A percentile compares a stretch with the other conserved stretches of the same genome.
These are phyloP conservation scores for Setaria viridis DNA, from an alignment of 202 grass and related monocot genomes.

Conservation along the genomic window DNA sequence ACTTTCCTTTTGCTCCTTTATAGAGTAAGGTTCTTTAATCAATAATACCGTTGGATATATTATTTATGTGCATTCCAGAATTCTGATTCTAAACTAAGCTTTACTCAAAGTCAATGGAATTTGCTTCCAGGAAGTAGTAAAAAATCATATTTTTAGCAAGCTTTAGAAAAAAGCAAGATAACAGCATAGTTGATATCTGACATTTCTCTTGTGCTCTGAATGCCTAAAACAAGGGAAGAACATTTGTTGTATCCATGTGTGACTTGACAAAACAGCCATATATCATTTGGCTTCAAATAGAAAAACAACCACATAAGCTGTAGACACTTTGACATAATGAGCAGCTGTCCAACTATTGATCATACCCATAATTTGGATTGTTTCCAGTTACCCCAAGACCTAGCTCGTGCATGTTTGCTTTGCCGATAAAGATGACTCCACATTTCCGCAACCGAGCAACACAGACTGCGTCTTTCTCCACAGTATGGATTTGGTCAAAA, in stretches of 20 bases:
- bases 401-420: slow-evolving; percentile 99
- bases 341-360: not conserved
- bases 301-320: not conserved
- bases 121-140: not conserved
- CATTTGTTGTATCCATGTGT: not conserved
- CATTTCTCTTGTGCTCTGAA: not conserved
- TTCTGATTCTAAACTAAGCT: not conserved
- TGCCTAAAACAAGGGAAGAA: not conserved
- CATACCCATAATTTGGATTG: slow-evolving; percentile 97
- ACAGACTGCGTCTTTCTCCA: slow-evolving; percentile 73
- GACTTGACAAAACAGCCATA: not conserved
- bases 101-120: not conserved
- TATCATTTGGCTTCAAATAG: not conserved
- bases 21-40: not conserved
- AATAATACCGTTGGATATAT: not conserved
- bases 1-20: not conserved
- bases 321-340: not conserved
- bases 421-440: slow-evolving; percentile 92
- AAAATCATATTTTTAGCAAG: not conserved
- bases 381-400: slow-evolving; percentile 96
- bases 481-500: slow-evolving; percentile 66
- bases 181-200: not conserved
- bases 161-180: not conserved
- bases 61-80: not conserved
- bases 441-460: slow-evolving; percentile 86